Base-by-base conservation (phyloP, 1,284 basidiomycete genomes). In the Retiboletus fuscus region DNA sequence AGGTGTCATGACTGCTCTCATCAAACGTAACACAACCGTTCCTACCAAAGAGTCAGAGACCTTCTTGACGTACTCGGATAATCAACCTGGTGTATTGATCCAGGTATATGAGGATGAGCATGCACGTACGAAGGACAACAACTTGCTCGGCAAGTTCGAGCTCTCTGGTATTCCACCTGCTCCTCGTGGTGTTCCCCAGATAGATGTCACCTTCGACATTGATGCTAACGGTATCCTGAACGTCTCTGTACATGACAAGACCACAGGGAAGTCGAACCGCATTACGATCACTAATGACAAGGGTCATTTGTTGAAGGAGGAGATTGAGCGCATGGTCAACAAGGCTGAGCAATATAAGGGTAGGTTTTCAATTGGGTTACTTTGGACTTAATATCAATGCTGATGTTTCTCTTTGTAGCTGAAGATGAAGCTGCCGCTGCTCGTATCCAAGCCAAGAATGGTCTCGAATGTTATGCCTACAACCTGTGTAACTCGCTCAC, bases 51-150 rank as follows among this genome's bases (percentile, higher is more conserved):
- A 99, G 90, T 96, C 96, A 39, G 96, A 99, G 88, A 94, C 95
- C 84, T 99, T 99, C 93, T 98, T 97, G 64, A 99, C 98, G 57
- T 98, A 97, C 88, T 93, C 96, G 76, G 97, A 99, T 90, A 99
- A 99, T 90, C 98, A 99, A 85, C 96, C 97, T 73, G 96, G 96
- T 90, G 97, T 99, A 70, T 90, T 98, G 81, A 98, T 99, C 86
- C 97, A 98, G 85, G 97, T 99, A 72, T 99, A 91, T 87, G 97
- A 99, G 90, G 97, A 98, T 87, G 98, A 99, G 87, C 96, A 97
- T 90, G 95, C 97, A 67, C 95, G 96, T 82, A 98, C 97, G 76
- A 99, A 98, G 91, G 98, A 99, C 88, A 99, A 98, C 91, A 98
- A 98, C 89, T 84, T 99, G 68, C 95, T 99, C 85, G 97, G 97